Evolutionary conservation across 768 basidiomycete genomes (phyloP).

Genomic region (Pilatotrama ljubarskyi): DNA sequence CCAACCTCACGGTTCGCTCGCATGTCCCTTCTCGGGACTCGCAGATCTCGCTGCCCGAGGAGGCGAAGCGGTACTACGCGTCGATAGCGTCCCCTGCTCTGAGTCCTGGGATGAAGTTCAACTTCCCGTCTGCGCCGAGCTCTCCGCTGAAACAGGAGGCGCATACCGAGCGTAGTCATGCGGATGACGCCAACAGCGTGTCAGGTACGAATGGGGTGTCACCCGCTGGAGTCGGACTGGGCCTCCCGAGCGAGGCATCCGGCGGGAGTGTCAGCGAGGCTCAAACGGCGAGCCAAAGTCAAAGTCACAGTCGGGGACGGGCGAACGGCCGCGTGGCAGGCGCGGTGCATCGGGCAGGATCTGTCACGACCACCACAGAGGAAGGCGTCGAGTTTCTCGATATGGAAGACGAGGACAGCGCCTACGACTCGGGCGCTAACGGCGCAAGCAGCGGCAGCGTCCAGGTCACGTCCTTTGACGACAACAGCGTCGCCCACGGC

Average conservation of each 20-base stretch:
- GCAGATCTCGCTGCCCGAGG: slow-evolving; percentile 70
- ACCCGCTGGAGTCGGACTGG: slow-evolving; percentile 3
- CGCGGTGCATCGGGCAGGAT: slow-evolving; percentile 10
- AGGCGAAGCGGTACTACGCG: slow-evolving; percentile 71
- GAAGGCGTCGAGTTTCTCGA: slow-evolving; percentile 65
- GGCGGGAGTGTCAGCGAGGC: neutral
- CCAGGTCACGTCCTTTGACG: slow-evolving; percentile 19
- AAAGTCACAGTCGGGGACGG: neutral
- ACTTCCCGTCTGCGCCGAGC: slow-evolving; percentile 10
- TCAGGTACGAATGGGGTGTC: neutral
- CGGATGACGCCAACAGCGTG: neutral
- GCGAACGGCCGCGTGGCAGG: slow-evolving; percentile 7
- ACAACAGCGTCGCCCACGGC: slow-evolving; percentile 22
- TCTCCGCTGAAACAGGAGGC: slow-evolving; percentile 19
- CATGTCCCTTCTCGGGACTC: slow-evolving; percentile 60
- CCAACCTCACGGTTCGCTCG: slow-evolving; percentile 23
- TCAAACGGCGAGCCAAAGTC: neutral
- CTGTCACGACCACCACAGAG: slow-evolving; percentile 23
- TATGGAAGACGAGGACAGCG: slow-evolving; percentile 52
- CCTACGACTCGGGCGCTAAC: slow-evolving; percentile 33
- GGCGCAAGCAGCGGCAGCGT: slow-evolving; percentile 4
- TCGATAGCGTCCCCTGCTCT: slow-evolving; percentile 61
- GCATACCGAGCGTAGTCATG: slow-evolving; percentile 13
- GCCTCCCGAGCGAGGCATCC: neutral
- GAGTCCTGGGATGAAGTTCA: slow-evolving; percentile 42